A percentile compares a stretch with the other conserved stretches of the same genome.
Conservation (phyloP, 768 basidiomycete species). For the Steccherinum ochraceum region DNA sequence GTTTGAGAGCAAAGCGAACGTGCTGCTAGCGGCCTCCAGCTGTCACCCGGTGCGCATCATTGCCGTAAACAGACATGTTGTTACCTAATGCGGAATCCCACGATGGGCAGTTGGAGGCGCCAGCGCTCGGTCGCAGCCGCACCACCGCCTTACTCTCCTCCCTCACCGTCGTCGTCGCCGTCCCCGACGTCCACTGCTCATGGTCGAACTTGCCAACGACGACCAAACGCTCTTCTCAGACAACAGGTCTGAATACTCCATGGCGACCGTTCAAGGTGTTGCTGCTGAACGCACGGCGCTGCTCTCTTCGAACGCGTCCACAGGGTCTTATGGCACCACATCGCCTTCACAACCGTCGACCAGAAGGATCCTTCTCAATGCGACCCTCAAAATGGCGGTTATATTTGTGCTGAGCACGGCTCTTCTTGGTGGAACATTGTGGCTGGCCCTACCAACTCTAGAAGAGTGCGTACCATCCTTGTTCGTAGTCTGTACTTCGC, state of each 20-base stretch:
- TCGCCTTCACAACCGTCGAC: conserved; percentile 31
- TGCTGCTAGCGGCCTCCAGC: background rate
- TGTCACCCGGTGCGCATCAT: background rate
- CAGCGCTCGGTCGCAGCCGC: background rate
- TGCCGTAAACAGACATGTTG: background rate
- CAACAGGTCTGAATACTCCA: conserved; percentile 54
- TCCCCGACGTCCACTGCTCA: background rate
- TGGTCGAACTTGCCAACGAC: background rate
- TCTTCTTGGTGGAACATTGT: conserved; percentile 72
- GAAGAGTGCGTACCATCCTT: conserved; percentile 51
- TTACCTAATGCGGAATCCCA: background rate
- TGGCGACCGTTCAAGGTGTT: conserved; percentile 45
- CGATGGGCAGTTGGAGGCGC: background rate
- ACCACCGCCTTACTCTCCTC: background rate
- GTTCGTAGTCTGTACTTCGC: conserved; percentile 4
- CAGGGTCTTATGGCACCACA: conserved; percentile 43
- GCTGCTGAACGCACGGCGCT: conserved; percentile 26
- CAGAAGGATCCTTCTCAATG: conserved; percentile 63
- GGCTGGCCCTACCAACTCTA: conserved; percentile 72
- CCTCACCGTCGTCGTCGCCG: background rate
- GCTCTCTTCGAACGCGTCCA: conserved; percentile 13
- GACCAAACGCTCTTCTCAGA: conserved; percentile 11
- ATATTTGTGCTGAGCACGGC: conserved; percentile 68
- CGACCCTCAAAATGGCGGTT: conserved; percentile 76
- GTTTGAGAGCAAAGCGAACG: too few species aligned